Conservation (phyloP, 306 rosid genomes). For the Acacia melanoxylon region DNA sequence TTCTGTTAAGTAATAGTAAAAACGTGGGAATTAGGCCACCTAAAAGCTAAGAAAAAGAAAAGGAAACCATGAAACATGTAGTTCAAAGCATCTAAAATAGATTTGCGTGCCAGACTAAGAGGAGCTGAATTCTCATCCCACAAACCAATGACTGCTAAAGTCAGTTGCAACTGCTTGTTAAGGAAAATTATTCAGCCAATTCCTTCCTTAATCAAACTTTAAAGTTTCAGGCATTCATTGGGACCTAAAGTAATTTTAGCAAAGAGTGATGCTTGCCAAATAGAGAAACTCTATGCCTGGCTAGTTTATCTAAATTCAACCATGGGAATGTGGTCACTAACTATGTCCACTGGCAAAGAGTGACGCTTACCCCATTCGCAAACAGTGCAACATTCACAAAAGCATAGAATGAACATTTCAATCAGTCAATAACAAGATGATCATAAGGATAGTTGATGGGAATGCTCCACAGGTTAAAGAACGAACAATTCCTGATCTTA, state of each 20-base stretch:
- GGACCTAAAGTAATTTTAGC: neutral
- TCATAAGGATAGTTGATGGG: neutral
- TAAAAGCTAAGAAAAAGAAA: neutral
- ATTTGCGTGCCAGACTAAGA: neutral
- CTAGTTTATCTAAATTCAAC: neutral
- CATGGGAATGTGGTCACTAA: neutral
- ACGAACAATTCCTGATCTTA: no score
- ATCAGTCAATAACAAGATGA: slow-evolving; percentile 14
- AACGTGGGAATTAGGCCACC: neutral
- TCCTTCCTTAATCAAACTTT: neutral
- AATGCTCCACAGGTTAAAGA: slow-evolving; percentile 7
- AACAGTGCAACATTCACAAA: slow-evolving; percentile 2
- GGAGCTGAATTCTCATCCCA: neutral
- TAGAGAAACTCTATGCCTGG: neutral
- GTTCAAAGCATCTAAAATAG: neutral
- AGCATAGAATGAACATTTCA: slow-evolving; percentile 4
- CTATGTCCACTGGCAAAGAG: neutral
- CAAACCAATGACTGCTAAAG: no score
- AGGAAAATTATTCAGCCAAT: neutral
- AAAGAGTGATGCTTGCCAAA: neutral
- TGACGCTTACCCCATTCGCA: neutral
- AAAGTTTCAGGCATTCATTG: neutral
- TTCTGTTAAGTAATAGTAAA: neutral
- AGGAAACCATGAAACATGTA: neutral
- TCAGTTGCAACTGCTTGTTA: neutral